phyloP scores from a whole-genome alignment of 345 rosid species.

The Salix arbutifolia region DNA sequence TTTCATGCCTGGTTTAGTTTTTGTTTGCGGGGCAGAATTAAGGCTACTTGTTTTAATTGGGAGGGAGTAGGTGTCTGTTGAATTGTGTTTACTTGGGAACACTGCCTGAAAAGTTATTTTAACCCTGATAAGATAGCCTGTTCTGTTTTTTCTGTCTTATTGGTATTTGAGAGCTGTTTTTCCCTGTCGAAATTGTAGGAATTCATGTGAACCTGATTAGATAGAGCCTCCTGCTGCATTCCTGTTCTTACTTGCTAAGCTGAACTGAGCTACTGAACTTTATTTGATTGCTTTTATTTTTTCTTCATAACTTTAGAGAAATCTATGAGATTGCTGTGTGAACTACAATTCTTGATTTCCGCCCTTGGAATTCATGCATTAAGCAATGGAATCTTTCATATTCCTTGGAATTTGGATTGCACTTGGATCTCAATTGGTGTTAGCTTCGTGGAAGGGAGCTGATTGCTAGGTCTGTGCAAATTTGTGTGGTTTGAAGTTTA shows the following conservation, averaged over 20 bases:
- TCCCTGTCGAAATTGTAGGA: not conserved
- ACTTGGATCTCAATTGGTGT: not conserved
- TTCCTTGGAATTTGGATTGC: not conserved
- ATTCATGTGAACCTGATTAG: not conserved
- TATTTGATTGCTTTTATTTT: not conserved
- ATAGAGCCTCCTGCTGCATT: not conserved
- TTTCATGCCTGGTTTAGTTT: not conserved
- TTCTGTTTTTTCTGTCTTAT: not conserved
- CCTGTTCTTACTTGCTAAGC: not conserved
- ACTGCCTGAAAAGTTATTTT: not conserved
- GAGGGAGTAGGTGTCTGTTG: not conserved
- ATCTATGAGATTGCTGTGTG: not conserved
- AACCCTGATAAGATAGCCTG: not conserved
- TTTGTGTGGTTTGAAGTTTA: not conserved
- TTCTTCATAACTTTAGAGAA: not conserved
- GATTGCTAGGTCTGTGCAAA: not conserved
- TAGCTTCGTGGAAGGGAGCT: not conserved
- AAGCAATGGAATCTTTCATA: not conserved
- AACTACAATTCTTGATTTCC: not conserved
- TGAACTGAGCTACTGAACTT: not conserved
- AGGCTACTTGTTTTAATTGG: not conserved
- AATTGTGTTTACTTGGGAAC: not conserved
- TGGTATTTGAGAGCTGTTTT: not conserved
- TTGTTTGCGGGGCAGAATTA: not conserved
- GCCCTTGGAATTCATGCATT: not conserved